Evolutionary conservation across 2,329 filamentous ascomycete species (phyloP).

Genomic region (Clonostachys rhizophaga): DNA sequence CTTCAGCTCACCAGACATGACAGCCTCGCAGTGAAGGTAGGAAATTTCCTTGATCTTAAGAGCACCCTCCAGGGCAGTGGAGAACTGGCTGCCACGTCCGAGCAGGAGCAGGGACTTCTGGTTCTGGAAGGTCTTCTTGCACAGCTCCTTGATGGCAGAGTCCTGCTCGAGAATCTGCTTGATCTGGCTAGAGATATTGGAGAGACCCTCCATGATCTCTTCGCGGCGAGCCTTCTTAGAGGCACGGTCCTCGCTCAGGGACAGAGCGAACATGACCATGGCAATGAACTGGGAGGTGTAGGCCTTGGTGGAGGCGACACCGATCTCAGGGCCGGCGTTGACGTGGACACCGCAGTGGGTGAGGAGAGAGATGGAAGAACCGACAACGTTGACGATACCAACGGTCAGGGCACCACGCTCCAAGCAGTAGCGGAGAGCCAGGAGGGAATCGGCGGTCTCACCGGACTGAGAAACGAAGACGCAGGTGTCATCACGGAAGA

Average conservation of each 20-base stretch:
- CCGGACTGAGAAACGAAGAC: conserved; percentile 99
- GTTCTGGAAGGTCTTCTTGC: conserved; percentile 88
- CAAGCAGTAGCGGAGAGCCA: conserved; percentile 96
- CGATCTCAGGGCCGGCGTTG: conserved; percentile 97
- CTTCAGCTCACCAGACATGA: conserved; percentile 99
- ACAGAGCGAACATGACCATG: conserved; percentile 99
- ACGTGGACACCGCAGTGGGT: conserved; percentile 99
- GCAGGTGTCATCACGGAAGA: conserved; percentile 99
- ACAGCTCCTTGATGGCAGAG: conserved; percentile 90
- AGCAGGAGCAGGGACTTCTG: conserved; percentile 94
- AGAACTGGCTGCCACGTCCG: conserved; percentile 93
- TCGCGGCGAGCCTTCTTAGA: conserved; percentile 89
- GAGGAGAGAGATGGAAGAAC: conserved; percentile 96
- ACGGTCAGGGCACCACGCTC: conserved; percentile 96
- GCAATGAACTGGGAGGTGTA: conserved; percentile 99
- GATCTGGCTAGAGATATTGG: conserved; percentile 86
- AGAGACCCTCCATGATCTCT: conserved; percentile 93
- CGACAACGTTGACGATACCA: conserved; percentile 97
- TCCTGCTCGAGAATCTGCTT: conserved; percentile 87
- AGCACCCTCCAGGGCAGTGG: conserved; percentile 93
- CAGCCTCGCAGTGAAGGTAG: conserved; percentile 98
- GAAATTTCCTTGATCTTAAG: conserved; percentile 99
- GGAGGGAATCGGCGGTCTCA: conserved; percentile 94
- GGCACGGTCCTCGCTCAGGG: conserved; percentile 90
- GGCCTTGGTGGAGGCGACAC: conserved; percentile 98